A percentile compares a stretch with the other conserved stretches of the same genome.
Evolutionary conservation across 2,329 filamentous ascomycete species (phyloP).

Genomic region (Pestalotiopsis sp.): DNA sequence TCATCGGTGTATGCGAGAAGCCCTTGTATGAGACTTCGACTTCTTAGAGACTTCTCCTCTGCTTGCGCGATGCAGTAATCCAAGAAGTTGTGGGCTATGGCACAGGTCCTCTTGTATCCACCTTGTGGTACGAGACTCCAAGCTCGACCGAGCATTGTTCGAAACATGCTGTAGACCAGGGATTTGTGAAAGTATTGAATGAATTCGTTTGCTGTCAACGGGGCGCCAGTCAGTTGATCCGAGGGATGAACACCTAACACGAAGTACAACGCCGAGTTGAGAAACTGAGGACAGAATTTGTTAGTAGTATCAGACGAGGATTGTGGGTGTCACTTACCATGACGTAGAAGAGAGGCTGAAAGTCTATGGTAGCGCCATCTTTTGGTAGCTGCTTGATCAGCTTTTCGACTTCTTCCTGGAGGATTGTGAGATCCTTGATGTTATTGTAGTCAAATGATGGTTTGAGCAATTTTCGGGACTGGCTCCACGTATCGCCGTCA

Average conservation of each 20-base stretch:
- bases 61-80: conserved; percentile 17
- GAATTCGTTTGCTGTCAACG: conserved; percentile 14
- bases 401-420: conserved; percentile 10
- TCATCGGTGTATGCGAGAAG: conserved; percentile 15
- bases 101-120: conserved; percentile 8
- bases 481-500: conserved; percentile 16
- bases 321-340: conserved; percentile 15
- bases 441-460: conserved; percentile 16
- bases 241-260: conserved; percentile 15
- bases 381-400: conserved; percentile 16
- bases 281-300: conserved; percentile 7
- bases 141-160: conserved; percentile 14
- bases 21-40: conserved; percentile 12
- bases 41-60: background rate
- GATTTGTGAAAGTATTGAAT: conserved; percentile 16
- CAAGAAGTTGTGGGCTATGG: conserved; percentile 14
- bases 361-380: conserved; percentile 14
- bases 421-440: conserved; percentile 8
- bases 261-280: conserved; percentile 18
- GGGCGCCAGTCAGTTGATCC: background rate
- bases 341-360: conserved; percentile 19
- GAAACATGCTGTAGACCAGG: conserved; percentile 17
- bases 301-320: background rate
- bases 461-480: conserved; percentile 15
- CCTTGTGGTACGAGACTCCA: conserved; percentile 17